Base-by-base conservation (phyloP, 495 filamentous ascomycete genomes). In the Podospora pseudocomata region DNA sequence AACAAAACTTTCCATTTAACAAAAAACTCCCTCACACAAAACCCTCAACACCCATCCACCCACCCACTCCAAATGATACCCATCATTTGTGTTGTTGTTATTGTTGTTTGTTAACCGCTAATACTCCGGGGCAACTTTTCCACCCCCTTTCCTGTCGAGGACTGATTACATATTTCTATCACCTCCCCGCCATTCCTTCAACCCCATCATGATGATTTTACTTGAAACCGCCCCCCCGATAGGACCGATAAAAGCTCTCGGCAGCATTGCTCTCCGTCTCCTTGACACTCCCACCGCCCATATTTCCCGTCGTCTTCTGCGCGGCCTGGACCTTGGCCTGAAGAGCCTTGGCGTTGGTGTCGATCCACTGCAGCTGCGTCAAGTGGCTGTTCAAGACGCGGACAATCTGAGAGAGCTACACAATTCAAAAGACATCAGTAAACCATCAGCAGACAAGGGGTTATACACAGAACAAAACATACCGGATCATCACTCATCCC, bases 301-400 rank as follows among this genome's bases (percentile, higher is more conserved):
- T 81, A 44, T 85, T 85, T 72, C 88, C 87, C 65, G 86, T 85
- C 27, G 89, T 84, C 75, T 92, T 92, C 77, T 96, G 92, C 60
- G 93, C 91, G 20, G 88, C 88, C 16, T 77, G 75, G 59, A 97
- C 90, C 83, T 94, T 94, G 55, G 85, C 81, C 75, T 93, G 89
- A 23, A 97, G 84, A 15, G 89, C 87, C n/a, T 85, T 83, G 18
- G 94, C 90, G 65, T 91, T 92, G 65, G 88, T 86, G 76, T 99
- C 94, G 75, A 99, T 96, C 81, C 89, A 88, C 79, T 97, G 93
- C 60, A 99, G 84, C 74, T 94, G 90, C 18, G 87, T 85, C 54
- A 98, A 86, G 77, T 99, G 95, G 57, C 90, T 86, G 76, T 99
- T 99, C 65, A 99, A 88, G 56, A 99, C 92, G 63, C 89, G 89